Conservation (phyloP, 2,329 filamentous ascomycete genomes). For the Monilinia vaccinii-corymbosi region DNA sequence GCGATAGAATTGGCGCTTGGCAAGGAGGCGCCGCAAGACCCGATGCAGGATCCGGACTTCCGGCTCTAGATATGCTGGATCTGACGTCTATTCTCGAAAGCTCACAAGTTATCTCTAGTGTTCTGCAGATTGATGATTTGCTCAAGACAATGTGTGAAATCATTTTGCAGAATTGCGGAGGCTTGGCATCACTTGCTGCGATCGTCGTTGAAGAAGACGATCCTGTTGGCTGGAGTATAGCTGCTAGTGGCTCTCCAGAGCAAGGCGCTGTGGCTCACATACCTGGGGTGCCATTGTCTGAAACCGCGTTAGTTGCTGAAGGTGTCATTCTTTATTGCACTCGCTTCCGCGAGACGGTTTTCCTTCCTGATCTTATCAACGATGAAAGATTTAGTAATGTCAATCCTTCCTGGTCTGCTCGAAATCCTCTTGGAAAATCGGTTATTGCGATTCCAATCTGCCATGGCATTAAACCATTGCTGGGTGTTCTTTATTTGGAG, state of each 20-base stretch:
- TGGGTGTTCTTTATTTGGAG: constrained; percentile 70
- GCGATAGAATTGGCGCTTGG: constrained; percentile 55
- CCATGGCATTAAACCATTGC: constrained; percentile 59
- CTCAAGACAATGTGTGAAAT: constrained; percentile 76
- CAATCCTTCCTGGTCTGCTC: constrained; percentile 56
- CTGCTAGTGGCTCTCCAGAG: constrained; percentile 65
- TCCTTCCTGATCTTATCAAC: constrained; percentile 61
- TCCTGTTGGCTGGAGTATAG: constrained; percentile 52
- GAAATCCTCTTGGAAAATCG: constrained; percentile 61
- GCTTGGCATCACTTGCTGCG: constrained; percentile 59
- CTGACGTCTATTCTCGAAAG: constrained; percentile 69
- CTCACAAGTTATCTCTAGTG: constrained; percentile 71
- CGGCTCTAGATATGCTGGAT: constrained; percentile 75
- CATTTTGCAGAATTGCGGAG: constrained; percentile 67
- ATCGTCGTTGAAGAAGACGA: constrained; percentile 65
- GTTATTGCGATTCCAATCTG: constrained; percentile 74
- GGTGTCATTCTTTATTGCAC: constrained; percentile 71
- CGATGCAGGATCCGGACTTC: constrained; percentile 53
- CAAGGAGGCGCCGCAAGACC: constrained; percentile 46
- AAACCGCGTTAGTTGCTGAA: constrained; percentile 61
- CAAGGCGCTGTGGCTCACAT: constrained; percentile 57
- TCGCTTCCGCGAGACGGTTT: constrained; percentile 66
- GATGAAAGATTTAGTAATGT: constrained; percentile 76
- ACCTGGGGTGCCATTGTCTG: constrained; percentile 53
- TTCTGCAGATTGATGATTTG: constrained; percentile 65